Evolutionary conservation across 345 rosid genomes (phyloP), one percentile per base, ranked within the genome.

Genomic region (Brassica incana): DNA sequence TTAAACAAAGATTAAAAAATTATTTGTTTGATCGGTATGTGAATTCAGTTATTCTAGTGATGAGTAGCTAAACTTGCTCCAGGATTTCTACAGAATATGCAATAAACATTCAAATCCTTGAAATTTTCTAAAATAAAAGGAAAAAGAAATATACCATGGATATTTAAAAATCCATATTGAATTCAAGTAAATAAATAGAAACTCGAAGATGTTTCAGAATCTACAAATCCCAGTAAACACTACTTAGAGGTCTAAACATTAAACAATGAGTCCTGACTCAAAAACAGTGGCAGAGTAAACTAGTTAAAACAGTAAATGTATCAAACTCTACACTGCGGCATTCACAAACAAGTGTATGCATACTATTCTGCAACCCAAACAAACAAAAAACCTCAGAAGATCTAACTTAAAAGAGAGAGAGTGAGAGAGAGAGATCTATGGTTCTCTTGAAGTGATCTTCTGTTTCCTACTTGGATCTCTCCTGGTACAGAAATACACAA

Each of bases 391-490:
- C 63, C 63, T 5, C 12, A 75, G 72, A 80, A 70, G 76, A 43
- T 43, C 50, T 43, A 43, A 43, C 4, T 43, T 43, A 68, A 7
- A 6, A 27, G 30, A 50, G 7, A 54, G 8, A 50, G 6, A 48
- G 15, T 3, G 3, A 27, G 30, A 50, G 7, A 54, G 16, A 48
- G 20, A 70, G 65, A 70, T 65, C 77, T 80, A 80, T 71, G 83
- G 73, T 75, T 65, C 25, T 65, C 64, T 71, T 76, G 83, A 76
- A 14, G 67, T 75, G 77, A 32, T 71, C 64, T 71, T 65, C 23
- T 80, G 73, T 70, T 71, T 75, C 73, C 77, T 80, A 65, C 73
- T 71, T 65, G 80, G 83, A 76, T 50, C 77, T 33, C 76, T 80
- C 77, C 80, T 80, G 80, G 16, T 71, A 70, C 69, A 80, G 38